Evolutionary conservation across 768 basidiomycete genomes (phyloP).

Genomic region (Mycena pura): DNA sequence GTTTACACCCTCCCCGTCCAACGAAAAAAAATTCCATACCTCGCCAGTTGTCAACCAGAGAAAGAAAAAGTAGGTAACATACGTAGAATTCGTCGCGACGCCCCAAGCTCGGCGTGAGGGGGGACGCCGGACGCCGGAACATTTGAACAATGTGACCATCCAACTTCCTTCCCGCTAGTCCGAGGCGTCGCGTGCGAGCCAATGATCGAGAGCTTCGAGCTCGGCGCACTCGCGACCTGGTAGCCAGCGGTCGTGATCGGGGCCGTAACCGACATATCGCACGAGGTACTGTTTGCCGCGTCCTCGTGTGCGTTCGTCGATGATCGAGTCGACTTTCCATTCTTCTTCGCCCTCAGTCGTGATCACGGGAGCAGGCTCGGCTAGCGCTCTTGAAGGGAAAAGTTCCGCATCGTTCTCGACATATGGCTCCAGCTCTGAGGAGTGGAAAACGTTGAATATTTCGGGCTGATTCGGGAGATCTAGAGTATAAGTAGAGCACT

Average conservation of each 20-base stretch:
- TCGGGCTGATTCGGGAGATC: constrained; percentile 35
- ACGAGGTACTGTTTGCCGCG: neutral
- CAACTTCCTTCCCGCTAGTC: neutral
- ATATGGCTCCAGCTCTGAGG: constrained; percentile 34
- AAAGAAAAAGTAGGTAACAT: too few species aligned
- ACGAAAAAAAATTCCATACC: too few species aligned
- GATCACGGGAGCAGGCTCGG: constrained; percentile 22
- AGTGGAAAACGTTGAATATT: constrained; percentile 42
- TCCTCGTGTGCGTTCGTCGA: constrained; percentile 26
- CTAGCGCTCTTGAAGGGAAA: constrained; percentile 35
- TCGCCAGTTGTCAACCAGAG: too few species aligned
- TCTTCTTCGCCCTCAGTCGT: constrained; percentile 25
- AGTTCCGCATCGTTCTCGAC: constrained; percentile 34
- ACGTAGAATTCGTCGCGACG: too few species aligned
- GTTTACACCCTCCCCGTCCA: too few species aligned
- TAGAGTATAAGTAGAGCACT: too few species aligned
- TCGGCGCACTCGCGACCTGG: neutral
- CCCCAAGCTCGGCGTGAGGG: too few species aligned
- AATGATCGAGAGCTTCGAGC: neutral
- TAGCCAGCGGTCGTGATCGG: neutral
- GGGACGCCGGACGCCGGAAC: too few species aligned
- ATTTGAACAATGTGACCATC: too few species aligned
- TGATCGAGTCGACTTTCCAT: constrained; percentile 35
- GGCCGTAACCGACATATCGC: neutral
- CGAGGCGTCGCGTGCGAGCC: neutral